Conservation (phyloP, 441 rosid species). For the Manihot esculenta region DNA sequence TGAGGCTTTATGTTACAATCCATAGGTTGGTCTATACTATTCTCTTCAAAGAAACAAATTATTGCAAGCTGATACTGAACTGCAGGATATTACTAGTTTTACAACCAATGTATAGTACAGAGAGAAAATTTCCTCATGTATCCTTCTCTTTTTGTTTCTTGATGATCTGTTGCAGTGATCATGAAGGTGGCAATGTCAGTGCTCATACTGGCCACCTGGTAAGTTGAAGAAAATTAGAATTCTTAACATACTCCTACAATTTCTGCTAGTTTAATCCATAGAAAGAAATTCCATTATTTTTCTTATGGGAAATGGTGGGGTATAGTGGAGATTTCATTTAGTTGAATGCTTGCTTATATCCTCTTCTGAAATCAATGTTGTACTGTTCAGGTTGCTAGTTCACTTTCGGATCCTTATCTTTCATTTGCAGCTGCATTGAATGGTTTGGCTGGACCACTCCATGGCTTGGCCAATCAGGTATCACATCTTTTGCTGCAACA, state of each 20-base stretch:
- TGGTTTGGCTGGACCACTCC: constrained; percentile 99
- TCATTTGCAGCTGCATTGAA: constrained; percentile 93
- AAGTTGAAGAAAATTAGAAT: constrained; percentile 37
- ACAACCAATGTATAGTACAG: not conserved
- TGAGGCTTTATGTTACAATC: constrained; percentile 97
- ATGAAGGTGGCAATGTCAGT: constrained; percentile 98
- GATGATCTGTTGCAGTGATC: constrained; percentile 65
- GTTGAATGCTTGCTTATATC: not conserved
- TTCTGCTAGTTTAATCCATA: not conserved
- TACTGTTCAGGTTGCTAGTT: constrained; percentile 79
- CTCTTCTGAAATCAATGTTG: constrained; percentile 5
- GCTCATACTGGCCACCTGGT: constrained; percentile 99
- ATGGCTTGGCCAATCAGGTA: constrained; percentile 99
- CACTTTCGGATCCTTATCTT: constrained; percentile 97
- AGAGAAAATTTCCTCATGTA: not conserved
- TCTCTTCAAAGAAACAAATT: constrained; percentile 10
- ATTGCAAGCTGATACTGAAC: not conserved
- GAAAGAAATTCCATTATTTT: not conserved
- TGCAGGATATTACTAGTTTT: not conserved
- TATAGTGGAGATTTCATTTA: not conserved
- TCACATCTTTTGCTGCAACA: constrained; percentile 1
- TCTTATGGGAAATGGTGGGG: not conserved
- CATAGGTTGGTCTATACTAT: constrained; percentile 59
- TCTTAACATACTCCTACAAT: not conserved
- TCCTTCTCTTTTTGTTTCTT: constrained; percentile 5